Evolutionary conservation across 2,329 filamentous ascomycete genomes (phyloP), one percentile per base, ranked within the genome.

Genomic region (Fusarium oxysporum): DNA sequence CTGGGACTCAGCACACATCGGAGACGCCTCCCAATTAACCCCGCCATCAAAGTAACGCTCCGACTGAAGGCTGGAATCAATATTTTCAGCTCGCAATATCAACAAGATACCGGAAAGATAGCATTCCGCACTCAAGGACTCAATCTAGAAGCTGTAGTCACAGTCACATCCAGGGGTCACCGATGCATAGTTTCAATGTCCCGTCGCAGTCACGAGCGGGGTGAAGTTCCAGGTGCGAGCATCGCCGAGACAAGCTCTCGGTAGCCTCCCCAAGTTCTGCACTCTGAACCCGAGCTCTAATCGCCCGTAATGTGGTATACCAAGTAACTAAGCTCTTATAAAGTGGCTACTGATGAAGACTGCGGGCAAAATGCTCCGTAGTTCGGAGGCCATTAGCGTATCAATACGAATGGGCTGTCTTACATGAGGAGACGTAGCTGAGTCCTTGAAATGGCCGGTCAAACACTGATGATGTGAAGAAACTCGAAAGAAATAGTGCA

Each of bases 41-140:
- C 51, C 37, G 37, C 51, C 25, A 32, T 55, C 25, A 43, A 19
- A 23, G 35, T 10, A 19, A 43, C 25, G 2, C 25, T 32, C 25
- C 21, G 5, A 14, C 14, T 32, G 14, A 6, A 6, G 17, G 30
- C 51, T 43, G 37, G 51, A 23, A 32, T 43, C 37, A 23, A 43
- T 43, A 32, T 19, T 55, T 43, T 11, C 51, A 43, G 51, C 51
- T 41, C 25, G 32, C 35, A 19, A 5, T 0, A 28, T 3, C 9
- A 10, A 2, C 0, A 0, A 41, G 37, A 19, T 1, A 23, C 8
- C 21, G 8, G 25, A 32, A 32, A 32, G 51, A 14, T 1, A 14
- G 2, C 1, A 23, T 55, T 32, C 51, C 51, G 21, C 51, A 0
- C 37, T 8, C 4, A 6, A 19, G 21, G 0, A 16, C 51, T 8